These are phyloP conservation scores for Syncephalastrum sp. DNA, from an alignment of 371 early-diverging fungal species.

Conservation along the genomic window DNA sequence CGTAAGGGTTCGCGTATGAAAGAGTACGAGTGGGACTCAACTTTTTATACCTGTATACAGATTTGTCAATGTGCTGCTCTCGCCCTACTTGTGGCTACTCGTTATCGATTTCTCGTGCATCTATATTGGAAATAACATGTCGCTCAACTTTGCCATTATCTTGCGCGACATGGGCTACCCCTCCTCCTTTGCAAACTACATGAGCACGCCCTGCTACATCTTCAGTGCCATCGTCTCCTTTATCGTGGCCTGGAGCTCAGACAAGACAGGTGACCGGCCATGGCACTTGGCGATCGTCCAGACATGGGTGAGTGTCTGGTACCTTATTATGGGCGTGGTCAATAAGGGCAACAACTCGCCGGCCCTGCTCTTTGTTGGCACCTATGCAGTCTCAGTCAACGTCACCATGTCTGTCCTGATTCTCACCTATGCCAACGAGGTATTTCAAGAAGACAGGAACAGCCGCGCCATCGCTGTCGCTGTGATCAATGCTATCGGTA, in stretches of 20 bases:
- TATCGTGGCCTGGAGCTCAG: slow-evolving; percentile 16
- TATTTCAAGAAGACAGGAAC: slow-evolving; percentile 26
- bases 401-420: neutral
- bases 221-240: slow-evolving; percentile 24
- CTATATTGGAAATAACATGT: slow-evolving; percentile 40
- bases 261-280: slow-evolving; percentile 8
- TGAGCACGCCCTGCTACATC: slow-evolving; percentile 41
- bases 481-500: slow-evolving; percentile 38
- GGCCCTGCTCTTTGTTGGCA: slow-evolving; percentile 10
- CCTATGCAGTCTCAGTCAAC: slow-evolving; percentile 9
- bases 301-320: slow-evolving; percentile 20
- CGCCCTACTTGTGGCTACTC: slow-evolving; percentile 38
- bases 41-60: neutral
- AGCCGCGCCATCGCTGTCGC: slow-evolving; percentile 40
- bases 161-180: slow-evolving; percentile 31
- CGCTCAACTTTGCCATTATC: slow-evolving; percentile 39
- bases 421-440: slow-evolving; percentile 12
- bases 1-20: slow-evolving; percentile 2
- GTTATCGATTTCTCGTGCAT: slow-evolving; percentile 36
- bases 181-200: slow-evolving; percentile 38
- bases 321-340: slow-evolving; percentile 14
- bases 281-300: slow-evolving; percentile 11
- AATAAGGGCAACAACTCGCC: slow-evolving; percentile 15
- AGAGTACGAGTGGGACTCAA: too few species aligned
- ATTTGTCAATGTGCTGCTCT: slow-evolving; percentile 31